These are phyloP conservation scores for Malus asiatica DNA, from an alignment of 306 rosid genomes.

Conservation along the genomic window DNA sequence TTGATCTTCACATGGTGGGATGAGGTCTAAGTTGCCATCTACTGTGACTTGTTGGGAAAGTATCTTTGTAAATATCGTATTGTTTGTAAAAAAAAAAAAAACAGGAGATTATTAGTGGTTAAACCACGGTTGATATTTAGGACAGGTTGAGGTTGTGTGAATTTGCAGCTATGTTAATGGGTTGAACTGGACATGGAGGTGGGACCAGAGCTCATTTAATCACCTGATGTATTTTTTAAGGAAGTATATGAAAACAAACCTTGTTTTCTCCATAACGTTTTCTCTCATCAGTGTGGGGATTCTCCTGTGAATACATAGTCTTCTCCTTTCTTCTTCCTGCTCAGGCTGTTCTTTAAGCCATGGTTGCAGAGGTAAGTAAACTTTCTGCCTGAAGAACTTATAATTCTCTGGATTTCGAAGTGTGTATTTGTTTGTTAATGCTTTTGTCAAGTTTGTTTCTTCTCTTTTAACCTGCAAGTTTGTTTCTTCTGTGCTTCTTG, in stretches of 20 bases:
- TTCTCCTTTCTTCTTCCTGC: slow-evolving; percentile 23
- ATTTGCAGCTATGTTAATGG: slow-evolving; percentile 8
- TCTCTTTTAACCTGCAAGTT: no score
- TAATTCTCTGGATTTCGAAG: not conserved
- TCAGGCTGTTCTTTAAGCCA: slow-evolving; percentile 20
- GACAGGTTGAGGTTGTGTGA: slow-evolving; percentile 6
- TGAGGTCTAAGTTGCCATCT: no score
- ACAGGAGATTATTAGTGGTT: slow-evolving; percentile 5
- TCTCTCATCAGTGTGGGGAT: not conserved
- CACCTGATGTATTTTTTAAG: slow-evolving; percentile 24
- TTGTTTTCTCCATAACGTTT: not conserved
- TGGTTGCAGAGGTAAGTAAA: slow-evolving; percentile 50
- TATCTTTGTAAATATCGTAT: no score
- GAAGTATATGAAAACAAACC: slow-evolving; percentile 23
- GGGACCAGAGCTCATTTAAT: slow-evolving; percentile 46
- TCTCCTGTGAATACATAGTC: slow-evolving; percentile 23
- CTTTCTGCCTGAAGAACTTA: not conserved
- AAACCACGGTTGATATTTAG: slow-evolving; percentile 3
- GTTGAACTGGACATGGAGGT: slow-evolving; percentile 24
- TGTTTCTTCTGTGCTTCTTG: not conserved
- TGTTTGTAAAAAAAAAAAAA: not conserved
- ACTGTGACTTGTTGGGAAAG: not conserved
- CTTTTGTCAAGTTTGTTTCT: not conserved
- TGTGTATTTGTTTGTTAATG: not conserved
- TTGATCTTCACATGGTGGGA: no score